phyloP scores from a whole-genome alignment of 345 rosid genomes.

The Microcos paniculata region DNA sequence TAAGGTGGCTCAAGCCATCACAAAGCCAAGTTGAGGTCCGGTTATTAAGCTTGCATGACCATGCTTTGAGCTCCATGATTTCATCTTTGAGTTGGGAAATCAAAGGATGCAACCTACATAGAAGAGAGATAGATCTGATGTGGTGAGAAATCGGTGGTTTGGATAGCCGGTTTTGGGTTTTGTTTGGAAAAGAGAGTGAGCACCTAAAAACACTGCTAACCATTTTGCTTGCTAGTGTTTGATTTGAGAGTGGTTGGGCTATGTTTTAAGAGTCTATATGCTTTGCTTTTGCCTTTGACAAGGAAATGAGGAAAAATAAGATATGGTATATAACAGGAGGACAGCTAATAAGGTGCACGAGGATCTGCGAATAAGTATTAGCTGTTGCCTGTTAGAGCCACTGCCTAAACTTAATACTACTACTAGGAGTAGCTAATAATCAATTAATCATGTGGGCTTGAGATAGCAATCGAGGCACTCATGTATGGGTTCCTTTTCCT shows the following conservation, averaged over 20 bases:
- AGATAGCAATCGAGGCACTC: conserved; percentile 15
- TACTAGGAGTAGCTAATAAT: no score
- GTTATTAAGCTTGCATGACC: conserved; percentile 24
- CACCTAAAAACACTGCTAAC: conserved; percentile 46
- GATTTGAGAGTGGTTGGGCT: background rate
- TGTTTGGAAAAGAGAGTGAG: conserved; percentile 57
- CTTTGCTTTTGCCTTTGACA: background rate
- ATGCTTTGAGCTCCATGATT: conserved; percentile 28
- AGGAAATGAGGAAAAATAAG: background rate
- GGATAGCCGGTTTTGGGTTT: conserved; percentile 31
- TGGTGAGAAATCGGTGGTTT: conserved; percentile 46
- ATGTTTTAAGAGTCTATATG: background rate
- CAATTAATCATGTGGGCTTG: conserved; percentile 7
- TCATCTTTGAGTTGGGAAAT: conserved; percentile 45
- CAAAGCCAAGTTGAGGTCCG: conserved; percentile 40
- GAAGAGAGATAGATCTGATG: conserved; percentile 59
- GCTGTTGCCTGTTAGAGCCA: conserved; percentile 9
- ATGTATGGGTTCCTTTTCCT: conserved; percentile 13
- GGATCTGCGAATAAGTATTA: conserved; percentile 29
- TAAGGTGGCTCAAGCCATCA: conserved; percentile 40
- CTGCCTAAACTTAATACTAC: background rate
- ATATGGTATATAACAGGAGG: conserved; percentile 6
- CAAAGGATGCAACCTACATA: conserved; percentile 56
- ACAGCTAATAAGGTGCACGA: conserved; percentile 27
- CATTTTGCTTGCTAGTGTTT: background rate